Conservation (phyloP, 2,329 filamentous ascomycete species). For the Diaporthe aspalathi region DNA sequence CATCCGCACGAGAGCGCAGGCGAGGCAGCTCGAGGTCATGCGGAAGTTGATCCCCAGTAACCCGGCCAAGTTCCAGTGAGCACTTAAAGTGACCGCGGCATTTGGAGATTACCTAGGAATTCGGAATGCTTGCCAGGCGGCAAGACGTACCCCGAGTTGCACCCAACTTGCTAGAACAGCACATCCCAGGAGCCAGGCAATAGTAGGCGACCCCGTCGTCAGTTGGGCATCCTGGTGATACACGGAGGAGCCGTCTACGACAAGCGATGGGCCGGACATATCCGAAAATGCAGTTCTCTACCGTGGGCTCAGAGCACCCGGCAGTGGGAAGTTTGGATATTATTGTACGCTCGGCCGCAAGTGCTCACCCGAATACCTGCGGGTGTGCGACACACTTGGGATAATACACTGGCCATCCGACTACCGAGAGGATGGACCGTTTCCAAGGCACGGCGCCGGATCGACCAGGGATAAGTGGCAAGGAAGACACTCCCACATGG, state of each 20-base stretch:
- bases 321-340: too few species aligned
- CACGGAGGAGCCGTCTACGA: neutral
- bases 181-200: neutral
- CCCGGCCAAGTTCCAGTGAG: slow-evolving; percentile 60
- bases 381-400: neutral
- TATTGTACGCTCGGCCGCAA: neutral
- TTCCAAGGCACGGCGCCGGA: neutral
- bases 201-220: too few species aligned
- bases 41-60: slow-evolving; percentile 75
- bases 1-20: slow-evolving; percentile 71
- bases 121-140: neutral
- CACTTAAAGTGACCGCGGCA: neutral
- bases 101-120: neutral
- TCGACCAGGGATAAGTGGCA: neutral
- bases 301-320: neutral
- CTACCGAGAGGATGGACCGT: neutral
- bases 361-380: neutral
- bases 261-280: neutral
- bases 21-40: slow-evolving; percentile 76
- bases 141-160: neutral
- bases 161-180: neutral
- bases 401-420: neutral
- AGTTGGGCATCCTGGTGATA: too few species aligned
- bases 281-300: neutral
- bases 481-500: neutral